Percentiles rank a stretch among this genome's conserved stretches.
These are phyloP conservation scores for Cryptococcus deneoformans DNA, from an alignment of 1,284 basidiomycete species.

Conservation along the genomic window DNA sequence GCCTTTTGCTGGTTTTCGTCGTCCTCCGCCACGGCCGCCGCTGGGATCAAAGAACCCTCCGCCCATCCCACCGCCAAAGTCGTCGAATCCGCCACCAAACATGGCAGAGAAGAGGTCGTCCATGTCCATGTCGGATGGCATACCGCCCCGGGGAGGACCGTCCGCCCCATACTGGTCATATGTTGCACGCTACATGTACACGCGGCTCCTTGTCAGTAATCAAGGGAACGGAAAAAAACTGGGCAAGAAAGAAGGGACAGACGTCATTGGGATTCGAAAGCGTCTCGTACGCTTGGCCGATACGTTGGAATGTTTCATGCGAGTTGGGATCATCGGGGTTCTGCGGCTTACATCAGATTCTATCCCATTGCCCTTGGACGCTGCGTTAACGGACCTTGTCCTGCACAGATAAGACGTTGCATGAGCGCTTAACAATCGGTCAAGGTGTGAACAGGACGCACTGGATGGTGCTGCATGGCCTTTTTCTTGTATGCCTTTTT, in stretches of 20 bases:
- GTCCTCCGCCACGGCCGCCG: conserved; percentile 46
- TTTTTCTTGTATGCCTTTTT: conserved; percentile 91
- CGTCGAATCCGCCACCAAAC: conserved; percentile 56
- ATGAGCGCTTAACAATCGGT: not conserved
- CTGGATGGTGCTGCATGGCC: conserved; percentile 87
- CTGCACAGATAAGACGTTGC: conserved; percentile 1
- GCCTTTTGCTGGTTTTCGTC: conserved; percentile 52
- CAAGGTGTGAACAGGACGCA: conserved; percentile 50
- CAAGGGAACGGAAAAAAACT: too few species aligned
- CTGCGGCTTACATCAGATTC: conserved; percentile 13
- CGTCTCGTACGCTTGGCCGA: conserved; percentile 87
- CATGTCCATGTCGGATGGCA: conserved; percentile 58
- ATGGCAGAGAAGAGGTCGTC: conserved; percentile 75
- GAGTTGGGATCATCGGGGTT: conserved; percentile 56
- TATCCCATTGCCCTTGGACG: not conserved
- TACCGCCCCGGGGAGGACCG: conserved; percentile 39
- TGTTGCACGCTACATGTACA: conserved; percentile 57
- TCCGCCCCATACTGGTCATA: conserved; percentile 82
- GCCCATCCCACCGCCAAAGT: conserved; percentile 50
- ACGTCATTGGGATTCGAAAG: conserved; percentile 66
- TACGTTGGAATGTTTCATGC: conserved; percentile 76
- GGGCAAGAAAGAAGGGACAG: not conserved
- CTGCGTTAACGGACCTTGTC: conserved; percentile 51
- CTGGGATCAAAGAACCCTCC: conserved; percentile 51
- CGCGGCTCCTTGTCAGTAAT: too few species aligned